Percentiles rank a stretch among this genome's conserved stretches.
phyloP scores from a whole-genome alignment of 1,139 yeast genomes.

The Pichia sp. region DNA sequence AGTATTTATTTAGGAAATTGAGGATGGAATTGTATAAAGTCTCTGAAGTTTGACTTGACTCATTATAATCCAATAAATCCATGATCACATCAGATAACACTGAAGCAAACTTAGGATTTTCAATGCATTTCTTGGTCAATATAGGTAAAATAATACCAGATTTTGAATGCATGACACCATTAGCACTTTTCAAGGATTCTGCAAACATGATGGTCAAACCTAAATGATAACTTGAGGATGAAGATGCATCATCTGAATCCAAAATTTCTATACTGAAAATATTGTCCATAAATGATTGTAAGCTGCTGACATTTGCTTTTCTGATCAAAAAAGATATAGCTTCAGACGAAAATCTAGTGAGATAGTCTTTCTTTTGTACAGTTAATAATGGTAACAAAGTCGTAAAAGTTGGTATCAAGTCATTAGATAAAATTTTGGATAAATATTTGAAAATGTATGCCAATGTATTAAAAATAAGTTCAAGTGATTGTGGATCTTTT shows the following conservation, averaged over 20 bases:
- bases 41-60: slow-evolving; percentile 40
- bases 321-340: slow-evolving; percentile 79
- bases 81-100: slow-evolving; percentile 53
- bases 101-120: slow-evolving; percentile 27
- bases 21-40: slow-evolving; percentile 29
- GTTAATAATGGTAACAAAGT: slow-evolving; percentile 57
- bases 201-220: slow-evolving; percentile 57
- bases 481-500: slow-evolving; percentile 60
- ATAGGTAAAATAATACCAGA: slow-evolving; percentile 41
- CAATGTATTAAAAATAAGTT: slow-evolving; percentile 76
- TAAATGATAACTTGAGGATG: slow-evolving; percentile 34
- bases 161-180: slow-evolving; percentile 68
- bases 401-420: slow-evolving; percentile 61
- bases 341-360: slow-evolving; percentile 83
- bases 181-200: slow-evolving; percentile 70
- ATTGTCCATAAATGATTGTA: slow-evolving; percentile 40
- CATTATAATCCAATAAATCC: slow-evolving; percentile 54
- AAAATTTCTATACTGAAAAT: slow-evolving; percentile 30
- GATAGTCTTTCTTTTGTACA: slow-evolving; percentile 45
- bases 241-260: slow-evolving; percentile 8
- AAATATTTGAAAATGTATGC: slow-evolving; percentile 89
- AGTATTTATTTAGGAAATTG: slow-evolving; percentile 8
- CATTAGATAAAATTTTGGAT: slow-evolving; percentile 51
- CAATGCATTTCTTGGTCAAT: slow-evolving; percentile 33
- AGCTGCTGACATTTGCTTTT: slow-evolving; percentile 47